Evolutionary conservation across 768 basidiomycete species (phyloP).

Genomic region (Phylloporus scabripes): DNA sequence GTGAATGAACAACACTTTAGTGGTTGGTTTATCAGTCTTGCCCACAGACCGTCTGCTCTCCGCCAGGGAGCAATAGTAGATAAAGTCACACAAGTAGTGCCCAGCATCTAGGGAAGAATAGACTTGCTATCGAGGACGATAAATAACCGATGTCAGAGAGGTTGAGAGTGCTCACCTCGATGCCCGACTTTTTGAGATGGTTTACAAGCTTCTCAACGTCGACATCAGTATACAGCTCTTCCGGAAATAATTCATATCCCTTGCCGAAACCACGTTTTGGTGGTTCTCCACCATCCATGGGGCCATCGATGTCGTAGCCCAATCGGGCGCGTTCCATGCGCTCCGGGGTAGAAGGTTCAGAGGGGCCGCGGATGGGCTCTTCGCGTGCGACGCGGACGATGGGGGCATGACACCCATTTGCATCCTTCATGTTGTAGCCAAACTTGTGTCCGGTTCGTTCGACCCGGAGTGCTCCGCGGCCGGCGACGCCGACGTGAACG

Average conservation of each 20-base stretch:
- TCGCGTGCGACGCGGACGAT: conserved; percentile 28
- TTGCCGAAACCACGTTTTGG: conserved; percentile 34
- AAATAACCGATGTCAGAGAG: conserved; percentile 2
- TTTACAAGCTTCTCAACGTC: conserved; percentile 34
- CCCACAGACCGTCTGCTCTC: conserved; percentile 48
- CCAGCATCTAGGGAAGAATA: conserved; percentile 73
- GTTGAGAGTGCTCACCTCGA: conserved; percentile 25
- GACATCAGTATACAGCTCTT: conserved; percentile 34
- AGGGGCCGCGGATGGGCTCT: conserved; percentile 15
- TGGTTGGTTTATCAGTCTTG: conserved; percentile 29
- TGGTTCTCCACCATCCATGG: conserved; percentile 24
- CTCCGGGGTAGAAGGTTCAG: conserved; percentile 22
- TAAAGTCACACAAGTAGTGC: conserved; percentile 71
- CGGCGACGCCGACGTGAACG: conserved; percentile 65
- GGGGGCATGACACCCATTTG: conserved; percentile 52
- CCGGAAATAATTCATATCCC: conserved; percentile 32
- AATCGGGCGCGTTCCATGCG: conserved; percentile 27
- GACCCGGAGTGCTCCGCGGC: conserved; percentile 56
- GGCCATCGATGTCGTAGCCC: conserved; percentile 25
- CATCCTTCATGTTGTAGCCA: conserved; percentile 67
- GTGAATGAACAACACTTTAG: conserved; percentile 61
- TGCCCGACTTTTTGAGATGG: conserved; percentile 28
- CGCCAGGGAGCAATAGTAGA: conserved; percentile 71
- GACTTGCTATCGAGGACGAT: conserved; percentile 44
- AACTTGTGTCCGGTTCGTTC: conserved; percentile 63